phyloP scores from a whole-genome alignment of 1,284 basidiomycete genomes.

The Sporisorium iseilematis-ciliati region DNA sequence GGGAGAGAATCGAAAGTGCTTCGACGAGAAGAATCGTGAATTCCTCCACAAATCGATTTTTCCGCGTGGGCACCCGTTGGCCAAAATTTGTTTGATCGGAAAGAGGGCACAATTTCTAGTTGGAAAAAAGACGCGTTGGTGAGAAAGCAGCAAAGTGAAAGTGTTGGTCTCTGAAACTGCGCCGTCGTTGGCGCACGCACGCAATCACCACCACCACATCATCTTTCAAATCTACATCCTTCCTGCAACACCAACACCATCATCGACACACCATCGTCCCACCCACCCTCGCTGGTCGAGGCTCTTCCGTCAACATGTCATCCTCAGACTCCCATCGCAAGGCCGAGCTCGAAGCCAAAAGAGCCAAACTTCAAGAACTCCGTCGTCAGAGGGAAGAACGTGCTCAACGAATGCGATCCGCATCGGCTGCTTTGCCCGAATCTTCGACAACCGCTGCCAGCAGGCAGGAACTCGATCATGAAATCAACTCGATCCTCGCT shows the following conservation, averaged over 20 bases:
- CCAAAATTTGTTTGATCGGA: slow-evolving; percentile 7
- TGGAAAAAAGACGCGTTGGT: slow-evolving; percentile 10
- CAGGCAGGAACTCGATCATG: slow-evolving; percentile 62
- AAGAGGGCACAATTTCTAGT: not conserved
- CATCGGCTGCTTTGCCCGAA: slow-evolving; percentile 16
- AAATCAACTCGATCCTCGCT: slow-evolving; percentile 60
- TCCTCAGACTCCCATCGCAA: slow-evolving; percentile 72
- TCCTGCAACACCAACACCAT: not conserved
- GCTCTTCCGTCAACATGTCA: slow-evolving; percentile 16
- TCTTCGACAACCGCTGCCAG: slow-evolving; percentile 25
- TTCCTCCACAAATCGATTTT: slow-evolving; percentile 9
- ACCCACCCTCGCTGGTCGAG: too few species aligned
- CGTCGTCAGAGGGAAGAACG: slow-evolving; percentile 79
- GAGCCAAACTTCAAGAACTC: slow-evolving; percentile 86
- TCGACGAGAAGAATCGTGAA: slow-evolving; percentile 8
- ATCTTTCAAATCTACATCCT: not conserved
- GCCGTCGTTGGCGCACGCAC: too few species aligned
- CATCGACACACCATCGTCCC: slow-evolving; percentile 1
- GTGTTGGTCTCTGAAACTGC: slow-evolving; percentile 27
- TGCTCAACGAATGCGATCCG: slow-evolving; percentile 59
- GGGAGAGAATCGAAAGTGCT: not conserved
- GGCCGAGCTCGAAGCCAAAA: slow-evolving; percentile 91
- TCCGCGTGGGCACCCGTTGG: too few species aligned
- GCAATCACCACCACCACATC: not conserved
- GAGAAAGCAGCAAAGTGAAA: not conserved